Evolutionary conservation across 129 eudicot species (phyloP), one percentile per base, ranked within the genome.

Genomic region (Saussurea involucrata): DNA sequence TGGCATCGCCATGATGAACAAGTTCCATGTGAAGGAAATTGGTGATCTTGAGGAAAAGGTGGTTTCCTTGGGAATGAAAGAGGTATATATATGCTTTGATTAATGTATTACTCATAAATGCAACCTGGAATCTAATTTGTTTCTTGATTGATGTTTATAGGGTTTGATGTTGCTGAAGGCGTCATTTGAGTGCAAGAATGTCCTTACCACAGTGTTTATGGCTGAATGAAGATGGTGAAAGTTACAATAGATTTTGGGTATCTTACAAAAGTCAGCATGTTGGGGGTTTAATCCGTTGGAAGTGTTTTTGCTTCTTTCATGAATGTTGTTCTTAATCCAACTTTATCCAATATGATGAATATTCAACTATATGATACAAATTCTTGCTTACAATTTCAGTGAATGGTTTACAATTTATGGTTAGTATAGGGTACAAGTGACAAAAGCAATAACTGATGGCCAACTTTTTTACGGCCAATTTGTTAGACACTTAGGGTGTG

Each of bases 81-180:
- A 76, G 92, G 90, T 88, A 67, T 66, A 67, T 66, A 75, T 5
- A 36, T 36, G 42, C 8, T 7, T 36, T 7, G 42, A 7, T 36
- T 7, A 10, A 7, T 36, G 42, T 8, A 37, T 37, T 37, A 37
- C 44, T 37, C 13, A 37, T 37, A 37, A 8, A 1, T 37, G 44
- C 44, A 37, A 1, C 44, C 10, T 0, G 9, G 9, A 8, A 7
- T 37, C 42, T 37, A 37, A 37, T 37, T 37, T 37, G 44, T 37
- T 37, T 37, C 13, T 37, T 37, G 44, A 37, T 9, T 32, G 27
- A 18, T 64, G 8, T 25, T 25, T 72, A 40, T 21, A 78, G 88
- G 88, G 73, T 63, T 24, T 81, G 86, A 74, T 63, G 81, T 46
- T 82, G 78, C 55, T 85, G 61, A 71, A 84, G 67, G 81, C 87